Conservation (phyloP, 208 protist species). For the Trypanosoma vivax region DNA sequence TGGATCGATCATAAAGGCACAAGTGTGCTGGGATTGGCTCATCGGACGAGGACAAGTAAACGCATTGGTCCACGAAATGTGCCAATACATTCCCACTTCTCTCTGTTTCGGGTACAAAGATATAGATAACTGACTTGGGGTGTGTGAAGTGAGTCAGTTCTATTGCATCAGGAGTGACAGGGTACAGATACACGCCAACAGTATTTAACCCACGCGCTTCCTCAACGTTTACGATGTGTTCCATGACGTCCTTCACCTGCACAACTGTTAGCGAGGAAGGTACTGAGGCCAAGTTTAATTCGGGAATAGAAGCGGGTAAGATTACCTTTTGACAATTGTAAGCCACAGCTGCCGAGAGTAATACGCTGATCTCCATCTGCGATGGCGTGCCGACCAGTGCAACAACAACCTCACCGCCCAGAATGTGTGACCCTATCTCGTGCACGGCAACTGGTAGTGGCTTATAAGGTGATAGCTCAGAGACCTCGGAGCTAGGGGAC, state of each 20-base stretch:
- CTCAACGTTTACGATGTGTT: slow-evolving; percentile 28
- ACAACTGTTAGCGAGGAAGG: slow-evolving; percentile 40
- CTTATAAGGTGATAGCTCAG: not conserved
- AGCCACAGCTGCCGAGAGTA: slow-evolving; percentile 45
- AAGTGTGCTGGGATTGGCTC: slow-evolving; percentile 49
- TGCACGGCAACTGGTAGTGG: not conserved
- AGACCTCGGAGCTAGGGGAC: not conserved
- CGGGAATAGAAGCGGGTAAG: slow-evolving; percentile 32
- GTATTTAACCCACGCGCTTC: slow-evolving; percentile 30
- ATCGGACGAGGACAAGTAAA: slow-evolving; percentile 24
- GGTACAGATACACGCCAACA: slow-evolving; percentile 36
- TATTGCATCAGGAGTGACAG: slow-evolving; percentile 22
- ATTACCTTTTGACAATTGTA: slow-evolving; percentile 59
- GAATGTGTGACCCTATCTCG: slow-evolving; percentile 8
- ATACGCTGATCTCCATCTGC: slow-evolving; percentile 41
- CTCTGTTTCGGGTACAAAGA: slow-evolving; percentile 37
- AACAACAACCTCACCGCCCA: slow-evolving; percentile 49
- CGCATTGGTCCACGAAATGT: slow-evolving; percentile 16
- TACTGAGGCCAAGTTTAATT: slow-evolving; percentile 21
- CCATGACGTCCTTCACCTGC: slow-evolving; percentile 42
- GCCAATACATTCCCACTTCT: slow-evolving; percentile 22
- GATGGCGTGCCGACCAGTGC: slow-evolving; percentile 36
- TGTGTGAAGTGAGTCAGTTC: slow-evolving; percentile 44
- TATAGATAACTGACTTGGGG: slow-evolving; percentile 49
- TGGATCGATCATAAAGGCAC: slow-evolving; percentile 69